A percentile compares a stretch with the other conserved stretches of the same genome.
Conservation (phyloP, 345 rosid genomes). For the Carallia brachiata region DNA sequence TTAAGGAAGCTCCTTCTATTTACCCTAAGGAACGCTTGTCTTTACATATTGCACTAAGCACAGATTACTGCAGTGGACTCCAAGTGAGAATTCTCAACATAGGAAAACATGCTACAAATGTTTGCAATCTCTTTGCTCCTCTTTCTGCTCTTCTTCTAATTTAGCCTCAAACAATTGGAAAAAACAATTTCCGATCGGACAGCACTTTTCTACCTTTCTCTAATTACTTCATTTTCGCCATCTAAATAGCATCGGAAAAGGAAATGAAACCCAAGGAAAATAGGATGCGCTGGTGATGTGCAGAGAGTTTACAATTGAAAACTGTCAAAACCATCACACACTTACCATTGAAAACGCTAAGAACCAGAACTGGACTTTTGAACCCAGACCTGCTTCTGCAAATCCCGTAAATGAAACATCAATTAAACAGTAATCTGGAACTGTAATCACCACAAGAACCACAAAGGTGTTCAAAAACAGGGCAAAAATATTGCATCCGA, state of each 20-base stretch:
- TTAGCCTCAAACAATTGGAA: background rate
- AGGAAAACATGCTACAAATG: too few relatives aligned
- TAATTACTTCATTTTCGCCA: background rate
- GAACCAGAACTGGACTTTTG: slow-evolving; percentile 68
- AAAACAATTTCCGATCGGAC: background rate
- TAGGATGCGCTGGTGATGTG: background rate
- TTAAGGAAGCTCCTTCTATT: too few relatives aligned
- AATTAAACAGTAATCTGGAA: slow-evolving; percentile 7
- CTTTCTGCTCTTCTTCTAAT: background rate
- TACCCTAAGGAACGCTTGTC: too few relatives aligned
- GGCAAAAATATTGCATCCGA: background rate
- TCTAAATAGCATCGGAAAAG: background rate
- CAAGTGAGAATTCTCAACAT: too few relatives aligned
- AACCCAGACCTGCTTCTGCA: slow-evolving; percentile 86
- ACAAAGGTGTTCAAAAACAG: slow-evolving; percentile 6
- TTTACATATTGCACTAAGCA: too few relatives aligned
- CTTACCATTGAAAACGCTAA: slow-evolving; percentile 28
- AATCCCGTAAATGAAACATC: slow-evolving; percentile 16
- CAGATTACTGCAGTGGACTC: too few relatives aligned
- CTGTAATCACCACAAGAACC: background rate
- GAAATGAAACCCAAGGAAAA: background rate
- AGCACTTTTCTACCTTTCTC: background rate
- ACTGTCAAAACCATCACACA: background rate
- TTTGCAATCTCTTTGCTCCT: background rate
- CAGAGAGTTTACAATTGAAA: background rate